Base-by-base conservation (phyloP, 179 eudicot species). In the Corrigiola litoralis region DNA sequence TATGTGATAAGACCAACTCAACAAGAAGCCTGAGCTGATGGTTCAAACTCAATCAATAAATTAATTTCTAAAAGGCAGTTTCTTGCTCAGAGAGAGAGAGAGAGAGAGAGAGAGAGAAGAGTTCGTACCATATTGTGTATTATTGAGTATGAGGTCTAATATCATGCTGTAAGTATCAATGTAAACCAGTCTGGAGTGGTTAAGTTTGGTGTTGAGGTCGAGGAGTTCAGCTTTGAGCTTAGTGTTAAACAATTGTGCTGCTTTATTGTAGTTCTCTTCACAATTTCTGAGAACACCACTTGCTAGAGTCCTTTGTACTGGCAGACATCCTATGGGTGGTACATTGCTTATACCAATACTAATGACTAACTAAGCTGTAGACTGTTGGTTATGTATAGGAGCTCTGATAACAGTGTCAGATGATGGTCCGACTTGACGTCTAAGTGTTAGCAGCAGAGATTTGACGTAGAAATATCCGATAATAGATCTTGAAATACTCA, bases 311-410 rank as follows among this genome's bases (percentile, higher is more conserved):
- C 97, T 70, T 47, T 76, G 80, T 4, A 81, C 70, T 28, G 95
- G 97, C 27, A 85, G 21, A 64, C 87, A 80, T 20, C 97, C 95
- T 4, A 82, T 21, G 28, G 92, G 95, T 9, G 97, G 92, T 14
- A 80, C 31, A 8, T 85, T 71, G 25, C 67, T 34, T n/a, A 84
- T 78, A 18, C 78, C 88, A 24, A 87, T 80, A 63, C 84, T 69
- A 29, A n/a, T 86, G 75, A 7, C 76, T 87, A 4, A 91, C 96
- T 40, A 82, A 17, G n/a, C 44, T 45, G 21, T 89, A 79, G 58
- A 89, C 62, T 1, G 75, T 81, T 95, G 85, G 65, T 3, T 34
- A 41, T 7, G 13, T 33, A 70, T 13, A 21, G 6, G 5, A 16
- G n/a, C n/a, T n/a, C n/a, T n/a, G n/a, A n/a, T 24, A 0, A 1